Conservation (phyloP, 352 stramenopile genomes). For the Globisporangium parvum region DNA sequence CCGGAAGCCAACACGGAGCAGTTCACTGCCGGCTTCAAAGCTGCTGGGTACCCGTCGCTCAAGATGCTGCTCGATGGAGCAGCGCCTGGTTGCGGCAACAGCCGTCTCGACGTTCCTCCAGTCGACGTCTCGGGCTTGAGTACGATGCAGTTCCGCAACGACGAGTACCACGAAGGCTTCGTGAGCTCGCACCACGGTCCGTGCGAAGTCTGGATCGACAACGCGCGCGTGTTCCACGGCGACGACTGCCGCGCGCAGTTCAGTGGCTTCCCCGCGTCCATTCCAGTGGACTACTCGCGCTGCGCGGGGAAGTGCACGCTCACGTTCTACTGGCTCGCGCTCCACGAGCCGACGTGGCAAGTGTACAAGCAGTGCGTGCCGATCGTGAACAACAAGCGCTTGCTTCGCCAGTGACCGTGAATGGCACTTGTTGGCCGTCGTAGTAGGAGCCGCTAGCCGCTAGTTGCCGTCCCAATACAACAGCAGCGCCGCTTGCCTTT, state of each 20-base stretch:
- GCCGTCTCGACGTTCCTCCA: too few relatives aligned
- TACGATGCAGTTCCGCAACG: slow-evolving; percentile 26
- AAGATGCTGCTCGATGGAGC: too few relatives aligned
- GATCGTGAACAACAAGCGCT: slow-evolving; percentile 7
- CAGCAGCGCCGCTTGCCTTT: too few relatives aligned
- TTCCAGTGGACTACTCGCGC: slow-evolving; percentile 23
- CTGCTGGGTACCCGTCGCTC: not conserved
- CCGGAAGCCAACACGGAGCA: slow-evolving; percentile 21
- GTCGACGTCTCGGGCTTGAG: too few relatives aligned
- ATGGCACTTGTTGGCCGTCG: too few relatives aligned
- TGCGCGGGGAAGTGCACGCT: slow-evolving; percentile 18
- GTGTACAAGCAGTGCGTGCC: slow-evolving; percentile 20
- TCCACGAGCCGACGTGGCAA: slow-evolving; percentile 18
- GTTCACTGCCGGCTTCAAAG: slow-evolving; percentile 20
- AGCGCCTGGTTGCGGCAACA: too few relatives aligned
- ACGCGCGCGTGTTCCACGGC: slow-evolving; percentile 21
- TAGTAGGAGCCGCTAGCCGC: too few relatives aligned
- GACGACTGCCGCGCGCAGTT: slow-evolving; percentile 30
- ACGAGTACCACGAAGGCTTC: slow-evolving; percentile 28
- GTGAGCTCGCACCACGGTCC: slow-evolving; percentile 29
- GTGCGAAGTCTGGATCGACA: slow-evolving; percentile 37
- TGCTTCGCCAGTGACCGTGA: slow-evolving; percentile 4
- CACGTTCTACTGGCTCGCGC: slow-evolving; percentile 22
- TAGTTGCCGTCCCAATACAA: too few relatives aligned
- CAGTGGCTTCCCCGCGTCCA: slow-evolving; percentile 13